Evolutionary conservation across 1,284 basidiomycete species (phyloP).

Genomic region (Xanthoconium separans): DNA sequence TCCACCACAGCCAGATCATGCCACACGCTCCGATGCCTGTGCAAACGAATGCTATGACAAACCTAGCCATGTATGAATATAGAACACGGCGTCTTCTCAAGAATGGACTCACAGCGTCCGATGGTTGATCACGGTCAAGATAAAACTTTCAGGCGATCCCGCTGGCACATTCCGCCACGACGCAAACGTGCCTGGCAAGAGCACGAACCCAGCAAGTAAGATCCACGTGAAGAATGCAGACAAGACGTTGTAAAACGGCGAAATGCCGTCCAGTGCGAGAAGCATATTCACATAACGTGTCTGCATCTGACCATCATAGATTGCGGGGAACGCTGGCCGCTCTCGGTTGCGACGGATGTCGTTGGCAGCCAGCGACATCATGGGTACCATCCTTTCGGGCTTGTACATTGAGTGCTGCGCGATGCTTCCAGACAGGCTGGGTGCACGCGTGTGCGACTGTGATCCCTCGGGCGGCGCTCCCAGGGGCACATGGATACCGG

Average conservation of each 20-base stretch:
- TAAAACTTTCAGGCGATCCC: constrained; percentile 26
- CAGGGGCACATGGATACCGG: constrained; percentile 3
- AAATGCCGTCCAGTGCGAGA: constrained; percentile 32
- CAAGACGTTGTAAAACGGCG: constrained; percentile 42
- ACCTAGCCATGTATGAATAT: constrained; percentile 33
- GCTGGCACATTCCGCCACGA: constrained; percentile 39
- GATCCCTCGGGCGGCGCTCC: constrained; percentile 18
- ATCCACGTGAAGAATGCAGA: constrained; percentile 59
- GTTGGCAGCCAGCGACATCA: constrained; percentile 10
- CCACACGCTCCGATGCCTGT: constrained; percentile 49
- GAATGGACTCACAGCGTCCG: constrained; percentile 42
- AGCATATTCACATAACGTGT: constrained; percentile 35
- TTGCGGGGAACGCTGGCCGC: constrained; percentile 25
- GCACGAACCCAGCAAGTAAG: constrained; percentile 54
- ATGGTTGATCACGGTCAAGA: constrained; percentile 39
- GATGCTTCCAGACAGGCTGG: constrained; percentile 1
- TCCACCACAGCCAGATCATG: constrained; percentile 57
- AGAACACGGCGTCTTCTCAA: not conserved
- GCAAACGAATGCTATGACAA: constrained; percentile 52
- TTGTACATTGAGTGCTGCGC: not conserved
- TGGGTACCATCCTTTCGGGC: constrained; percentile 2
- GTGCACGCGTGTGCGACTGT: constrained; percentile 12
- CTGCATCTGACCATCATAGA: constrained; percentile 23
- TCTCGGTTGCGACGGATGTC: constrained; percentile 20
- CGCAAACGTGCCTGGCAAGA: constrained; percentile 59